Evolutionary conservation across 352 stramenopile genomes (phyloP), one percentile per base, ranked within the genome.

Genomic region (Globisporangium acanthophoron): DNA sequence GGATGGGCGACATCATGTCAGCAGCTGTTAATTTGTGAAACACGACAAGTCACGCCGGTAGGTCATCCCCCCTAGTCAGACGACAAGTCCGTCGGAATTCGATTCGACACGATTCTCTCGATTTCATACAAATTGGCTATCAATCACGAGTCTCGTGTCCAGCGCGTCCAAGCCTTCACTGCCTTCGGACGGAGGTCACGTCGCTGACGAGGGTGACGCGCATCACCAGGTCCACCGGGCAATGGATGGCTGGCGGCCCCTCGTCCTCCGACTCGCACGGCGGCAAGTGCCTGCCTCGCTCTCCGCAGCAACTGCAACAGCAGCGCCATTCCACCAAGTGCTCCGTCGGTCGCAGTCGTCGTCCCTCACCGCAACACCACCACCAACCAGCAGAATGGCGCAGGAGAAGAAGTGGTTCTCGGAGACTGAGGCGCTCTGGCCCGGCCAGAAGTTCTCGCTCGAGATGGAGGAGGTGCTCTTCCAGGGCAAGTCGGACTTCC

Each of bases 401-500:
- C 67, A 66, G 52, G 73, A 74, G 45, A 80, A 78, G 69, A 67
- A 91, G 58, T 99, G 96, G 96, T 99, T 99, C 76, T 89, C 76
- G 31, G 96, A 99, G 74, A 94, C 78, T 4, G 95, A 98, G 70
- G 83, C 89, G 54, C 92, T 99, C 69, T 99, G 95, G 95, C 92
- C 93, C 12, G 90, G 84, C 55, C 88, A 94, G 58, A 92, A 90
- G 71, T 94, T 96, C 74, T 97, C 85, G 57, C 76, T 99, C 41
- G 69, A 98, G 70, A 87, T 98, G 62, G 88, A 98, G 56, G 69
- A 98, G 47, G 81, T 96, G 35, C 76, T 99, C 7, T 98, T 97
- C 82, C 87, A 95, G 41, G 96, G 91, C 59, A 97, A 98, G 77
- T 98, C 96, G 46, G 90, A 98, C 76, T 98, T 97, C 61, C 85